Percentiles rank a stretch among this genome's conserved stretches.
Evolutionary conservation across 108 stramenopile genomes (phyloP).

Genomic region (Cyclotella atomus): DNA sequence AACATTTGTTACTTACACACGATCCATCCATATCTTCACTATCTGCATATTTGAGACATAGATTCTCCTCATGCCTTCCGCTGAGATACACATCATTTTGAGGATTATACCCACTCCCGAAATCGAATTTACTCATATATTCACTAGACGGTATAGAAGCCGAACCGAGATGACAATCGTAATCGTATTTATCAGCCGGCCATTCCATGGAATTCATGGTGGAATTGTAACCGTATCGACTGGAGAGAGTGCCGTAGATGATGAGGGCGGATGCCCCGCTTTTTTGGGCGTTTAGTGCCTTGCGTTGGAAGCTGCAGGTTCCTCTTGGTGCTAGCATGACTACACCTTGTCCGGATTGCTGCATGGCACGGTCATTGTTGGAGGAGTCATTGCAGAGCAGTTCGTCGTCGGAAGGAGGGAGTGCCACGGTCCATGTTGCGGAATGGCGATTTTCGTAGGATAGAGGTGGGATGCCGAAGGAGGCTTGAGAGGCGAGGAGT

Average conservation of each 20-base stretch:
- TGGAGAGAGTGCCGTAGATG: conserved; percentile 45
- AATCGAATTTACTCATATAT: conserved; percentile 17
- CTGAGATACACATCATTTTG: conserved; percentile 42
- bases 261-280: conserved; percentile 49
- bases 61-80: conserved; percentile 19
- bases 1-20: conserved; percentile 50
- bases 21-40: background rate
- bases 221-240: conserved; percentile 46
- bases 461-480: conserved; percentile 51
- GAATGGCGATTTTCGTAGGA: conserved; percentile 3
- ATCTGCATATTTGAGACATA: conserved; percentile 42
- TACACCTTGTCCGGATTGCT: background rate
- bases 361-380: background rate
- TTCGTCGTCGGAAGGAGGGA: conserved; percentile 43
- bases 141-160: conserved; percentile 29
- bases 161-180: conserved; percentile 50
- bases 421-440: conserved; percentile 4
- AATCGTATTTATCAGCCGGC: conserved; percentile 50
- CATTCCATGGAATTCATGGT: conserved; percentile 31
- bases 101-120: conserved; percentile 26
- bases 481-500: conserved; percentile 77
- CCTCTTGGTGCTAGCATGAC: conserved; percentile 57
- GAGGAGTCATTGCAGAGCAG: conserved; percentile 37
- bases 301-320: conserved; percentile 54
- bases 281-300: conserved; percentile 46